phyloP scores from a whole-genome alignment of 192 early-diverging fungal species.

The Pilobolus umbonatus region DNA sequence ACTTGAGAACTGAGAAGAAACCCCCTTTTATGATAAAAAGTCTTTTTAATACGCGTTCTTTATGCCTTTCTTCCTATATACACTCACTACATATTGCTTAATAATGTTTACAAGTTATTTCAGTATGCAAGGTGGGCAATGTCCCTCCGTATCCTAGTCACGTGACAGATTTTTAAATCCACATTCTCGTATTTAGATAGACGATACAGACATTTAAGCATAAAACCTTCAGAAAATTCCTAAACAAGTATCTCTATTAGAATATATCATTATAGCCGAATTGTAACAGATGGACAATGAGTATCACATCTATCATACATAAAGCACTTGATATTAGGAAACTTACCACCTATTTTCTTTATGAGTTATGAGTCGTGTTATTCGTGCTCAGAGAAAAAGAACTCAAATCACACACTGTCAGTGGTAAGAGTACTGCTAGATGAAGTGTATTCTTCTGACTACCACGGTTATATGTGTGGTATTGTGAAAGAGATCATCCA shows the following conservation, averaged over 20 bases:
- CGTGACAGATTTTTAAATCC: too few species aligned
- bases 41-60: too few species aligned
- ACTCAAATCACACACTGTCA: constrained; percentile 91
- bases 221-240: background rate
- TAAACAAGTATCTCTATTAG: background rate
- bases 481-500: constrained; percentile 99
- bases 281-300: background rate
- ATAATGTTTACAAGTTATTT: too few species aligned
- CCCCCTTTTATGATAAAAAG: too few species aligned
- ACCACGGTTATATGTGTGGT: constrained; percentile 96
- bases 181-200: too few species aligned
- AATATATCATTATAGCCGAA: background rate
- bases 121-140: too few species aligned
- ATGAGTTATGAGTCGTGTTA: constrained; percentile 91
- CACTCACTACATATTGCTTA: too few species aligned
- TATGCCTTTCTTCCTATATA: too few species aligned
- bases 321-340: background rate
- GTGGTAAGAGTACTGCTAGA: constrained; percentile 94
- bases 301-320: background rate
- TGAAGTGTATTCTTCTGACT: constrained; percentile 94
- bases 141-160: too few species aligned
- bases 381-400: constrained; percentile 94
- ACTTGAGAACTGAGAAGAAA: too few species aligned
- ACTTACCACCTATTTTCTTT: background rate
- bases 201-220: background rate